Base-by-base conservation (phyloP, 306 rosid genomes). In the Acacia melanoxylon region DNA sequence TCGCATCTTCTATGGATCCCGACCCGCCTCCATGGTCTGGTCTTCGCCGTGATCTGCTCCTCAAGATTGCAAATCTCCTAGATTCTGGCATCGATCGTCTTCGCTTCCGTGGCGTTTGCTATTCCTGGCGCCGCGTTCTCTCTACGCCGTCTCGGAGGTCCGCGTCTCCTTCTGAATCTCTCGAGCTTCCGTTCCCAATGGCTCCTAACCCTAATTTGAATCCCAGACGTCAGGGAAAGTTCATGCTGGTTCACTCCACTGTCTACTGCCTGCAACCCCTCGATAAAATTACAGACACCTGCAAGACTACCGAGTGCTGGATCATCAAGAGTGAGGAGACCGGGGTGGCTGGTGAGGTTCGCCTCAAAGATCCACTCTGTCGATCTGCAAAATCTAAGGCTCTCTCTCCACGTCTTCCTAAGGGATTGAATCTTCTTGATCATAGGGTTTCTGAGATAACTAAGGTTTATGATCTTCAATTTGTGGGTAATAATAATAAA, bases 181-280 rank as follows among this genome's bases (percentile, higher is more conserved):
- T 65, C 33, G 11, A 19, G 33, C 73, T 77, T 77, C 74, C 74
- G 10, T 77, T 63, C 11, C 81, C 81, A 6, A 31, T 77, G 20
- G 46, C 46, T n/a, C 63, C 67, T 7, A 12, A 25, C 67, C 35
- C 8, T 61, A 17, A 4, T 25, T 7, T 24, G 35, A 25, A 61
- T 22, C 33, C 15, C 63, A 0, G 0, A n/a, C 27, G 13, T n/a
- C 16, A 6, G 4, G 66, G 33, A 11, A 10, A 22, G 16, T 59
- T 22, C 54, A 16, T 6, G 1, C 72, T 77, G 0, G 24, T 42
- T 10, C 61, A 62, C n/a, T 15, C 42, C 72, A 77, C 80, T 1
- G 7, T 77, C 62, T 63, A 37, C 31, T 62, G 59, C 61, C 10
- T 62, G 14, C 72, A 77, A 19, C 46, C 80, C 16, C 66, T 22